Evolutionary conservation across 2,329 filamentous ascomycete species (phyloP), one percentile per base, ranked within the genome.

Genomic region (Malbranchea zuffiana): DNA sequence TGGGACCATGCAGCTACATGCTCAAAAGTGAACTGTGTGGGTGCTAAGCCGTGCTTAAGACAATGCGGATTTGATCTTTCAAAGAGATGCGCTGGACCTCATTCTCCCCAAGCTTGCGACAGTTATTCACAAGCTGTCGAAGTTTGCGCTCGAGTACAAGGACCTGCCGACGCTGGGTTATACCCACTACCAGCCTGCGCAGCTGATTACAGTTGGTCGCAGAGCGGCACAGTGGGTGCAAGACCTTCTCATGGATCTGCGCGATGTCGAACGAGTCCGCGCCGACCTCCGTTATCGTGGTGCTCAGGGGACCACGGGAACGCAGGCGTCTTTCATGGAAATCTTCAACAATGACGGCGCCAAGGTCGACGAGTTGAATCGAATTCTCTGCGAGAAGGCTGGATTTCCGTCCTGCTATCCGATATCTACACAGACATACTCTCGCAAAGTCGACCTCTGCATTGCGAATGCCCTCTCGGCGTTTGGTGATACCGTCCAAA

Each of bases 391-490:
- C 33, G 53, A 75, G 54, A 80, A 80, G 56, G 72, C 75, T n/a
- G 75, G 75, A 15, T 81, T 81, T 55, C 57, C 59, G 29, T 67
- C 67, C 20, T 67, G 69, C 30, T 80, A 74, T 52, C 69, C 71
- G 44, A 74, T 85, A 41, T 80, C 78, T 5, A 76, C 75, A 13
- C 82, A 87, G 54, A 82, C 78, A 5, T 82, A 82, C 62, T 78
- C 80, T 3, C 74, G 84, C 44, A 90, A 90, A 63, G 78, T 94
- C 37, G 86, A 95, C 55, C 68, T 82, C 26, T 69, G 79, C 39
- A 68, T 94, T n/a, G 72, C 78, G 50, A 87, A 90, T 53, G 83
- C 82, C n/a, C 66, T 94, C 21, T 70, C 73, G 20, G 82, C 77
- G 1, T 76, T 94, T 35, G 86, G 82, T 16, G 72, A 83, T n/a